These are phyloP conservation scores for Arctium minus DNA, from an alignment of 129 eudicot genomes.

Conservation along the genomic window DNA sequence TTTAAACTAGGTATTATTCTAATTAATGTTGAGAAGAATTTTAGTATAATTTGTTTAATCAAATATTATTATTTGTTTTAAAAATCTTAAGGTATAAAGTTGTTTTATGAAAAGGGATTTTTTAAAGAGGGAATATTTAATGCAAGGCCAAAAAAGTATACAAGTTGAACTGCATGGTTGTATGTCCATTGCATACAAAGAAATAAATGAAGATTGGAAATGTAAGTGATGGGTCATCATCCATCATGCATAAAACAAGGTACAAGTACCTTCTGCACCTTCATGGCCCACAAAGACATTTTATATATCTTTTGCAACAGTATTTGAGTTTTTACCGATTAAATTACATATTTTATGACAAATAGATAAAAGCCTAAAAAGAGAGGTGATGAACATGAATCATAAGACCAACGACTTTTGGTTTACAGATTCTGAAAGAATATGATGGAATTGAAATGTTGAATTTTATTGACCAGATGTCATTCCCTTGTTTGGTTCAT, in stretches of 20 bases:
- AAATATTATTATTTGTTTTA: background rate
- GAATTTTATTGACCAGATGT: too few species aligned
- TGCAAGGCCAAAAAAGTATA: conserved; percentile 9
- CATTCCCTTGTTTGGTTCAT: too few species aligned
- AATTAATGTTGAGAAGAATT: background rate
- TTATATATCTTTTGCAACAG: background rate
- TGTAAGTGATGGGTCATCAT: conserved; percentile 22
- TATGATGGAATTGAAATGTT: too few species aligned
- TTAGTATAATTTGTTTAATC: background rate
- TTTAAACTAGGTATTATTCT: background rate
- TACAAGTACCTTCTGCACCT: conserved; percentile 26
- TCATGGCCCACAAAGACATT: conserved; percentile 7
- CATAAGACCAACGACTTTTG: too few species aligned
- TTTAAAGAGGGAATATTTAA: background rate
- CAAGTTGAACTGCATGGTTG: conserved; percentile 13
- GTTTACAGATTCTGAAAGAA: too few species aligned
- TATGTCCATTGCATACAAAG: conserved; percentile 11
- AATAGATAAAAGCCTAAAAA: background rate
- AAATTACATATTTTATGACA: background rate
- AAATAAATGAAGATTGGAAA: conserved; percentile 28
- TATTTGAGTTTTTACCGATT: background rate
- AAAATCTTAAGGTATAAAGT: background rate
- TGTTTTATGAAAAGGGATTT: background rate
- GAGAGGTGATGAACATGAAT: background rate
- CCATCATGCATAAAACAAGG: conserved; percentile 19